Evolutionary conservation across 352 stramenopile species (phyloP), one percentile per base, ranked within the genome.

Genomic region (Pythium phragmitis): DNA sequence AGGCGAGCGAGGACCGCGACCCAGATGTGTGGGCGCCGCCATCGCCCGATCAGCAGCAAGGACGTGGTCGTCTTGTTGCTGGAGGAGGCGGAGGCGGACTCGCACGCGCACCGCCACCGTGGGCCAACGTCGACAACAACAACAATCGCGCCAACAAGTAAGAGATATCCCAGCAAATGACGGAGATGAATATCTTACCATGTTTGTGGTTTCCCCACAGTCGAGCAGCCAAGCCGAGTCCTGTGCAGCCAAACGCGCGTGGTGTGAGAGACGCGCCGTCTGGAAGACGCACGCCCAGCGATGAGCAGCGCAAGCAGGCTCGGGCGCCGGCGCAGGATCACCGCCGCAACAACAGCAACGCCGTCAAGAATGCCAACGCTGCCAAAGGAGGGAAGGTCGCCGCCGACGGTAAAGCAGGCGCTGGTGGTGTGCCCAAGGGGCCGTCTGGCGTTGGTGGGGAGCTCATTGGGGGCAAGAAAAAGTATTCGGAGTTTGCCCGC

Each of bases 401-500:
- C 7, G 11, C 42, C 2, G 30, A 56, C 9, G 41, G 48, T 11
- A 75, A 80, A 60, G 74, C 77, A 49, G 76, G 9, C n/a, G 42
- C 7, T 26, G 42, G 42, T 11, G 45, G 73, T 2, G 77, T 68
- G 6, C 68, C 80, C 3, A 84, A 79, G 21, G 74, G 65, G 2
- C 75, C 77, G 28, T 65, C 33, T 12, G 26, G 52, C 37, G 30
- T 21, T 23, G 23, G 46, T 3, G 53, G 26, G 2, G 69, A 75
- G 17, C 70, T 60, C 7, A 81, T 79, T 62, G 72, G 63, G 13
- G 79, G 73, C 6, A 94, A 92, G 72, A 53, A 80, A 23, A 91
- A 89, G 57, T 93, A 94, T 70, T 89, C 80, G 9, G 87, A 95
- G 16, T 43, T 96, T 17, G 87, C 83, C 1, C 79, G 76, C 28